A percentile compares a stretch with the other conserved stretches of the same genome.
These are phyloP conservation scores for Fraxinus excelsior DNA, from an alignment of 257 asterid species.

Conservation along the genomic window DNA sequence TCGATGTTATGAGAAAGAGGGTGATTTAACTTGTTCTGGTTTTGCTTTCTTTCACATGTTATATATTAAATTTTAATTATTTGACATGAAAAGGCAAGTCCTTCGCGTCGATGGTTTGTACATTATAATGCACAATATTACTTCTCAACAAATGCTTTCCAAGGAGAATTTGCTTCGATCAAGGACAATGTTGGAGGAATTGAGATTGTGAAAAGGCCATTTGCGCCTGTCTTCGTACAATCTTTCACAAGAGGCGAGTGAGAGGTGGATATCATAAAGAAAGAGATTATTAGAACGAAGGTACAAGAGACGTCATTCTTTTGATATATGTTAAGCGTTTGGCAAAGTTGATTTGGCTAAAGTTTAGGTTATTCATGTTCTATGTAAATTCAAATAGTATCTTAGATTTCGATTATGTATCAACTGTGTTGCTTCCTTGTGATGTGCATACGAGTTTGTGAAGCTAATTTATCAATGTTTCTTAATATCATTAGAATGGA, in stretches of 20 bases:
- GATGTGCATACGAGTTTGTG: too few species aligned
- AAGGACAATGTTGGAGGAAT: not conserved
- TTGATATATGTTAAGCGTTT: not conserved
- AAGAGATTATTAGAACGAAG: not conserved
- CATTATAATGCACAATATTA: too few species aligned
- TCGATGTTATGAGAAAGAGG: slow-evolving; percentile 27
- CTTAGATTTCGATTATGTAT: not conserved
- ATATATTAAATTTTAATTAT: slow-evolving; percentile 29
- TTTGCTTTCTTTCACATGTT: slow-evolving; percentile 38
- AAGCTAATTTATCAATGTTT: not conserved
- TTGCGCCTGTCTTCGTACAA: not conserved
- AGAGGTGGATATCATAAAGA: not conserved
- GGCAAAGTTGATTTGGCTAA: not conserved
- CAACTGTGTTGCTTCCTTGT: not conserved
- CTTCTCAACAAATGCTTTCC: slow-evolving; percentile 17
- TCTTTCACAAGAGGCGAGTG: not conserved
- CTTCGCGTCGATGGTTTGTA: too few species aligned
- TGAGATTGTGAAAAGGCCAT: not conserved
- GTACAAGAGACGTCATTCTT: not conserved
- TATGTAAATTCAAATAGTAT: not conserved
- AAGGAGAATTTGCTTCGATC: not conserved
- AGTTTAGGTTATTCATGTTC: not conserved
- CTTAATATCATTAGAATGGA: not conserved
- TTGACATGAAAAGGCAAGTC: too few species aligned
- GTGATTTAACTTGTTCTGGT: slow-evolving; percentile 36